Base-by-base conservation (phyloP, 176 grass and related monocot genomes). In the Aegilops sharonensis region DNA sequence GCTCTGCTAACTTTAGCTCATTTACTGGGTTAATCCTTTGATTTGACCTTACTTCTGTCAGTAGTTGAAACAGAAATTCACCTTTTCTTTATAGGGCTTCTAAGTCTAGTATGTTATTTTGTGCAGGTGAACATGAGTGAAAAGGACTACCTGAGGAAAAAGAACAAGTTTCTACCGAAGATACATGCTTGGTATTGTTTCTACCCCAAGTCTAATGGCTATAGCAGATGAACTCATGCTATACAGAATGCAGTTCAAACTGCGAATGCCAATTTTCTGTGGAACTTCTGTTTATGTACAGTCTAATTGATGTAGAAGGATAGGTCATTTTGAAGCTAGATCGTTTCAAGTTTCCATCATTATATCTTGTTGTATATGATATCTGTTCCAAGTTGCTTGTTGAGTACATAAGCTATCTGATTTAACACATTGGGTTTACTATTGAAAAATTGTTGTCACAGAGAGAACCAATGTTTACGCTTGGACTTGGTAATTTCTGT, bases 111-210 rank as follows among this genome's bases (percentile, higher is more conserved):
- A 17, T 68, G n/a, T 52, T 91, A 34, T 83, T 81, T 89, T 79
- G 45, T 94, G 50, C 82, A 98, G 96, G 96, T 98, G 67, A 98
- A 98, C 67, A 95, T 98, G 96, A 98, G 92, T 90, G 93, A 98
- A 84, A 98, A 86, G 87, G 93, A 98, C 59, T 98, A 94, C 81
- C 93, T 94, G 91, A 89, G 96, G 81, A 98, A 94, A 88, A 98
- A 98, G 86, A 98, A 98, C 92, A 98, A 98, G 71, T 98, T 98
- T 72, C 77, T 98, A 14, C 96, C 96, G 2, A 98, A 95, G 87
- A 98, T 98, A 87, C 96, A 98, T 79, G 80, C 96, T 36, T 98
- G 96, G 96, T 98, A 94, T 65, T 11, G 35, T 84, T 72, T 85
- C 66, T 90, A 75, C 27, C 45, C 42, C 73, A 31, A 32, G 23